Conservation (phyloP, 495 filamentous ascomycete species). For the Haplographium delicatum region DNA sequence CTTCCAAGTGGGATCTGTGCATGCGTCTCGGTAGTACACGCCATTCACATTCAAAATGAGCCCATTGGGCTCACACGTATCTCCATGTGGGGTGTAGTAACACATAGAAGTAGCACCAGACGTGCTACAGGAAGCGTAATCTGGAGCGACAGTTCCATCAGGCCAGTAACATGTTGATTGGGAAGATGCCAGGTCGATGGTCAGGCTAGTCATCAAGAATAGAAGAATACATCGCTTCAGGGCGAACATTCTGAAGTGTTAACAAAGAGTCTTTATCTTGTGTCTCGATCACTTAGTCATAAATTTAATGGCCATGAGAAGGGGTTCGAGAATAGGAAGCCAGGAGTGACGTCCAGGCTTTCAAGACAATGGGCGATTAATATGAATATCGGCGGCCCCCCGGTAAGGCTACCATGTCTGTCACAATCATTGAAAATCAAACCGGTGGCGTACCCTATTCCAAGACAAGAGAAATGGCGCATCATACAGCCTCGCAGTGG, state of each 20-base stretch:
- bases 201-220: slow-evolving; percentile 2
- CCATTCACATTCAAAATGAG: slow-evolving; percentile 2
- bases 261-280: neutral
- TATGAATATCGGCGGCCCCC: neutral
- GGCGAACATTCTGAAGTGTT: neutral
- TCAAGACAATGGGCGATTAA: neutral
- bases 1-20: slow-evolving; percentile 5
- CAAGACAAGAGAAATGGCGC: neutral
- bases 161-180: slow-evolving; percentile 4
- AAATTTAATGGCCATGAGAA: neutral
- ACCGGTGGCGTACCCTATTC: neutral
- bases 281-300: neutral
- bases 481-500: neutral
- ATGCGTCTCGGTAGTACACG: slow-evolving; percentile 3
- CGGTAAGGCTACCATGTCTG: neutral
- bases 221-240: slow-evolving; percentile 4
- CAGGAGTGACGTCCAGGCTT: neutral
- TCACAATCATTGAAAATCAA: neutral
- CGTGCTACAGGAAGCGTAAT: slow-evolving; percentile 2
- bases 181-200: slow-evolving; percentile 3
- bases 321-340: neutral
- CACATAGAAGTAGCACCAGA: slow-evolving; percentile 5
- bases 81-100: slow-evolving; percentile 3
- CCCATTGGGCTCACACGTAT: slow-evolving; percentile 4
- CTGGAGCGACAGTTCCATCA: slow-evolving; percentile 3